Conservation (phyloP, 2,329 filamentous ascomycete species). For the Tolypocladium ovalisporum region DNA sequence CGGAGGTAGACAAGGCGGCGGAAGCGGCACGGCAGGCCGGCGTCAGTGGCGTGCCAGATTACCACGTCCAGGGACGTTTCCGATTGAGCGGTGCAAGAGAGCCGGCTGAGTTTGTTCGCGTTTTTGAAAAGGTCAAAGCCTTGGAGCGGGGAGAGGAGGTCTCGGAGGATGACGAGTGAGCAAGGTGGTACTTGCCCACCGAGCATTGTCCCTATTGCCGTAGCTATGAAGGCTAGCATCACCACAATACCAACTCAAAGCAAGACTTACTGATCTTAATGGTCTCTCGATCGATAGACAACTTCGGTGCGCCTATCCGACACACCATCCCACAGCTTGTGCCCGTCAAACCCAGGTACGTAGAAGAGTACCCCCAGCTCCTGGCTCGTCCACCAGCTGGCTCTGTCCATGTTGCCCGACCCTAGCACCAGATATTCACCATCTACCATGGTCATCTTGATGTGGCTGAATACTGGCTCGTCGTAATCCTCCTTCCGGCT, state of each 20-base stretch:
- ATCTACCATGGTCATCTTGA: constrained; percentile 70
- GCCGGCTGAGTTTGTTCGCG: constrained; percentile 48
- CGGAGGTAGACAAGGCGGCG: constrained; percentile 20
- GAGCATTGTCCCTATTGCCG: not conserved
- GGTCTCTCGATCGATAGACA: constrained; percentile 15
- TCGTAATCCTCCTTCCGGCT: constrained; percentile 19
- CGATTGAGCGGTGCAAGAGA: constrained; percentile 61
- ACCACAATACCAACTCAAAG: not conserved
- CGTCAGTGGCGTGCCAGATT: constrained; percentile 61
- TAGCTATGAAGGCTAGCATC: not conserved
- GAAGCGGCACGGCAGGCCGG: constrained; percentile 15
- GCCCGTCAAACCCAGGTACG: constrained; percentile 24
- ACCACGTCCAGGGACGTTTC: constrained; percentile 57
- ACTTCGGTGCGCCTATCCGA: constrained; percentile 24
- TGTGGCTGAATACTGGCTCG: constrained; percentile 62
- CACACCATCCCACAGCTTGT: constrained; percentile 27
- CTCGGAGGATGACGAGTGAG: not conserved
- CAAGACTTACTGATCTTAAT: not conserved
- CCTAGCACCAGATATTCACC: constrained; percentile 57
- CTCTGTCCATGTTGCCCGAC: constrained; percentile 75
- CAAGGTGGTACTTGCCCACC: not conserved
- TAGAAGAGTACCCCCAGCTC: constrained; percentile 60
- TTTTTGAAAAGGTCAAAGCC: constrained; percentile 50
- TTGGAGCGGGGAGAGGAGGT: constrained; percentile 6
- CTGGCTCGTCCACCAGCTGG: constrained; percentile 80